Evolutionary conservation across 805 yeast species (phyloP), one percentile per base, ranked within the genome.

Genomic region (Yamadazyma ubonensis): DNA sequence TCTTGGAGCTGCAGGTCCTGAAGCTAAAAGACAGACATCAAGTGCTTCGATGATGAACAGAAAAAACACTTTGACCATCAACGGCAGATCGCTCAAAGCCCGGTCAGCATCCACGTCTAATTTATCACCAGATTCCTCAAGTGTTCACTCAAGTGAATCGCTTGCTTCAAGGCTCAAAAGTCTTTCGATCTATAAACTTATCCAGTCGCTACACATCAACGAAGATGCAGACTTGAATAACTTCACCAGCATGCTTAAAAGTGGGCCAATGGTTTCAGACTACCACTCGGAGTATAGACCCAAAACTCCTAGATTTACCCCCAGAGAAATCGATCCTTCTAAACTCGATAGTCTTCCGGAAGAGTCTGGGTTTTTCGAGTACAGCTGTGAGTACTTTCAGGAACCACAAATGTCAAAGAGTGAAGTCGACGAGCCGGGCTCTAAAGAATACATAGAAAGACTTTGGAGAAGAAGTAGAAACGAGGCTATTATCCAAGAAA

Each of bases 401-500:
- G 98, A 90, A 55, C 97, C 99, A 0, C 98, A 91, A 56, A 83
- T 90, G 83, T 80, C 86, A 8, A 81, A 79, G 42, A 75, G 78
- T 39, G 97, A 91, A 50, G 64, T 79, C 12, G 97, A 91, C 51
- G 96, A 89, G 58, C 93, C 95, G 0, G 98, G 98, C 0, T 86
- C 96, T 41, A 78, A 82, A 43, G 90, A 86, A 47, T 87, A 86
- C 52, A 79, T 86, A 25, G 81, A 79, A 48, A 71, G 95, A 42
- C 63, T 86, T 17, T 93, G 98, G 98, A 74, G 96, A 51, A 74
- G 95, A 47, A 85, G 84, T 53, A 72, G 98, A 50, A 93, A 93
- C 56, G 98, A 93, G 57, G 60, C 75, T 2, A 86, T 89, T 23
- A 86, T 93, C 42, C 84, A 83, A 28, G 86, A 84, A 45, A 90